Percentiles rank a stretch among this genome's conserved stretches.
Evolutionary conservation across 257 asterid genomes (phyloP).

Genomic region (Ilex aquifolium): DNA sequence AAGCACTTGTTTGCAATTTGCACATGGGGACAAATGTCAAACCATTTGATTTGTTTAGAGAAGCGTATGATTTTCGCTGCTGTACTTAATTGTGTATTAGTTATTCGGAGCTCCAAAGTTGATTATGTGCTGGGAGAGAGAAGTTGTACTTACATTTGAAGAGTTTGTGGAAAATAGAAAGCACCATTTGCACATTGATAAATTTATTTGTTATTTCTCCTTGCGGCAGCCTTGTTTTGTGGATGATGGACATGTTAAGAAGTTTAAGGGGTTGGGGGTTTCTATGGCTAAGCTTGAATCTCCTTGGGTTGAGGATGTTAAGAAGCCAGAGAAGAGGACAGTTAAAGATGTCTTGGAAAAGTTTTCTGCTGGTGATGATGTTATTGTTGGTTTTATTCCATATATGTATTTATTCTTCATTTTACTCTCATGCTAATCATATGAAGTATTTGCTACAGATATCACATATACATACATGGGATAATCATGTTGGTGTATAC

Average conservation of each 20-base stretch:
- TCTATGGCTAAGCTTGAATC: slow-evolving; percentile 65
- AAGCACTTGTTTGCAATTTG: slow-evolving; percentile 88
- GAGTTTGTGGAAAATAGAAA: slow-evolving; percentile 63
- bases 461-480: too few species aligned
- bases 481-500: too few species aligned
- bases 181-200: slow-evolving; percentile 60
- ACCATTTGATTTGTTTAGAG: slow-evolving; percentile 93
- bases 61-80: slow-evolving; percentile 97
- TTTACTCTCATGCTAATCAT: too few species aligned
- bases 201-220: slow-evolving; percentile 84
- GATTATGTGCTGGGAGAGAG: slow-evolving; percentile 78
- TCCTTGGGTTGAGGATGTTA: slow-evolving; percentile 87
- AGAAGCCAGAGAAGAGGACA: slow-evolving; percentile 61
- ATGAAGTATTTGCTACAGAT: too few species aligned
- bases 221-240: slow-evolving; percentile 72
- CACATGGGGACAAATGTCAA: slow-evolving; percentile 93
- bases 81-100: slow-evolving; percentile 63
- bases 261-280: slow-evolving; percentile 73
- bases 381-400: slow-evolving; percentile 18
- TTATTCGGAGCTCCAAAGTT: slow-evolving; percentile 81
- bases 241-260: slow-evolving; percentile 82
- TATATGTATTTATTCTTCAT: too few species aligned
- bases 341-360: slow-evolving; percentile 58
- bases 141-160: slow-evolving; percentile 81
- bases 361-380: slow-evolving; percentile 63